Conservation (phyloP, 257 asterid genomes). For the Galeopsis tetrahit region DNA sequence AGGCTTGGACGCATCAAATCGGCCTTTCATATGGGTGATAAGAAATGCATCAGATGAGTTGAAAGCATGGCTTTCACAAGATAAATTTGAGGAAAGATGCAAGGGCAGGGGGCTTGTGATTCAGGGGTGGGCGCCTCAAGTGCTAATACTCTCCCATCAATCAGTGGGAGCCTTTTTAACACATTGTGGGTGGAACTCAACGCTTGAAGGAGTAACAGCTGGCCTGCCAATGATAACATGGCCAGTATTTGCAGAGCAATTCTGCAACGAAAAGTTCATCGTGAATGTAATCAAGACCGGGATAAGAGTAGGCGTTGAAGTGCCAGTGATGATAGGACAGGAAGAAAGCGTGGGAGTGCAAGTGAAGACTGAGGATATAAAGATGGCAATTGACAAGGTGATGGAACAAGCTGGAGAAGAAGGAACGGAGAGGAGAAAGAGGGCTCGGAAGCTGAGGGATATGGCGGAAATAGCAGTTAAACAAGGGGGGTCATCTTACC, state of each 20-base stretch:
- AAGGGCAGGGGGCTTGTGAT: conserved; percentile 33
- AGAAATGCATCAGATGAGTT: conserved; percentile 24
- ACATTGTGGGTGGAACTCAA: conserved; percentile 78
- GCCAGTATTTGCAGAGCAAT: conserved; percentile 66
- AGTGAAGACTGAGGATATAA: conserved; percentile 32
- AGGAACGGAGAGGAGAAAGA: conserved; percentile 41
- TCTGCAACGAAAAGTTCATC: conserved; percentile 58
- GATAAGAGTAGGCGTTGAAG: conserved; percentile 48
- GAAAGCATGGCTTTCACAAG: conserved; percentile 46
- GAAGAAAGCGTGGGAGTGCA: conserved; percentile 45
- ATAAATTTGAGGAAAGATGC: conserved; percentile 47
- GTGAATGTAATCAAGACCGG: conserved; percentile 52
- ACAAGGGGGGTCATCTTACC: conserved; percentile 36
- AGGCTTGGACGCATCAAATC: conserved; percentile 35
- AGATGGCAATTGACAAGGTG: conserved; percentile 15
- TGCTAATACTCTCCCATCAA: conserved; percentile 36
- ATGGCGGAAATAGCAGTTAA: conserved; percentile 45
- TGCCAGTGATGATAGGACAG: conserved; percentile 41
- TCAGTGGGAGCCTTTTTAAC: conserved; percentile 42
- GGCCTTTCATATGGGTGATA: conserved; percentile 39
- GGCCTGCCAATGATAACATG: conserved; percentile 66
- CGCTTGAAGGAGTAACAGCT: conserved; percentile 53
- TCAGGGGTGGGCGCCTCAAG: conserved; percentile 45
- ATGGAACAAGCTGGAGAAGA: conserved; percentile 51
- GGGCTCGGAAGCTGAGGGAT: conserved; percentile 45